These are phyloP conservation scores for Wickerhamiella bombiphila DNA, from an alignment of 805 yeast genomes.

Conservation along the genomic window DNA sequence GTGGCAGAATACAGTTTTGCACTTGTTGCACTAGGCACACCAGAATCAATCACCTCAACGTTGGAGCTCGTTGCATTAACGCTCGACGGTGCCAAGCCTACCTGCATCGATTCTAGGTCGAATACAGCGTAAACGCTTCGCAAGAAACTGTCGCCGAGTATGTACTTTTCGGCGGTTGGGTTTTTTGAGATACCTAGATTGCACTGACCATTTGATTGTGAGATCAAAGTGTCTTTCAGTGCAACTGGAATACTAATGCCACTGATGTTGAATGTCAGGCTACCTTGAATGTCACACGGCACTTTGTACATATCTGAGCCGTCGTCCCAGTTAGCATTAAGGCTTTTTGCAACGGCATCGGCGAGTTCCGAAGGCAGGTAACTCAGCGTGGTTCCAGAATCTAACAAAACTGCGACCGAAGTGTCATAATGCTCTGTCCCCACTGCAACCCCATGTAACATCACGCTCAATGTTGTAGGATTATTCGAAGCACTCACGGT, in stretches of 20 bases:
- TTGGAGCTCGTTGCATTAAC: slow-evolving; percentile 17
- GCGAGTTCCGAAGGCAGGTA: slow-evolving; percentile 26
- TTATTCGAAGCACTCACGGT: neutral
- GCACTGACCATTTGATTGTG: slow-evolving; percentile 11
- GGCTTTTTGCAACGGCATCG: slow-evolving; percentile 4
- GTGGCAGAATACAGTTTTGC: slow-evolving; percentile 16
- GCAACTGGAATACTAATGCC: slow-evolving; percentile 38
- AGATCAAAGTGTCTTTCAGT: slow-evolving; percentile 17
- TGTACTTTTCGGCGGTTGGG: slow-evolving; percentile 13
- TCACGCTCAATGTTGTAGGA: slow-evolving; percentile 9
- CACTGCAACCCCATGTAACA: slow-evolving; percentile 4
- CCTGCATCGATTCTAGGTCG: slow-evolving; percentile 41
- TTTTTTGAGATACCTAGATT: slow-evolving; percentile 16
- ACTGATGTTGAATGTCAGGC: slow-evolving; percentile 34
- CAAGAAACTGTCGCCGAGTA: slow-evolving; percentile 43
- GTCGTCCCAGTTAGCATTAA: slow-evolving; percentile 5
- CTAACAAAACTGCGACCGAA: slow-evolving; percentile 19
- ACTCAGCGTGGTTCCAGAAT: slow-evolving; percentile 36
- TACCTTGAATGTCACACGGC: slow-evolving; percentile 9
- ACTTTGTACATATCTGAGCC: neutral
- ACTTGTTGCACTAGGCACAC: slow-evolving; percentile 20
- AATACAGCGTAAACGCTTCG: slow-evolving; percentile 49
- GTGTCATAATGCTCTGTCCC: neutral
- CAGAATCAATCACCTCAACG: slow-evolving; percentile 19
- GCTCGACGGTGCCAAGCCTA: slow-evolving; percentile 36